A percentile compares a stretch with the other conserved stretches of the same genome.
phyloP scores from a whole-genome alignment of 805 yeast genomes.

The Ogataea methanolica region DNA sequence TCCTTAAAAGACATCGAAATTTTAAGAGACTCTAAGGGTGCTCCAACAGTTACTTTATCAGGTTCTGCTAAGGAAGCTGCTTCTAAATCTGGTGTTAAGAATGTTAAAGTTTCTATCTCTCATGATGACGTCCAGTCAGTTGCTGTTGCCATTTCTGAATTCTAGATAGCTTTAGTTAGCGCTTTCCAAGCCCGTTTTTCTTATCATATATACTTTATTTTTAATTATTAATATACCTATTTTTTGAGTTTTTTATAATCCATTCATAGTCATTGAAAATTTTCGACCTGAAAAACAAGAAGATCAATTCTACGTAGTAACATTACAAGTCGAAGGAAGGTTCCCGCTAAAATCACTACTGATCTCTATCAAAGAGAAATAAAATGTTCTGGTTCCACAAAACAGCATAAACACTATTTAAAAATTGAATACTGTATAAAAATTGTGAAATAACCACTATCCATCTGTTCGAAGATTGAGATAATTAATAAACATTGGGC shows the following conservation, averaged over 20 bases:
- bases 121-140: conserved; percentile 97
- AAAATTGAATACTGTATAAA: conserved; percentile 26
- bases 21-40: conserved; percentile 63
- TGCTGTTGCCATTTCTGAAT: conserved; percentile 84
- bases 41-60: conserved; percentile 71
- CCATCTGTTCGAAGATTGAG: conserved; percentile 28
- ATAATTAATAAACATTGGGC: conserved; percentile 24
- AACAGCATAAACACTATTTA: conserved; percentile 21
- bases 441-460: neutral
- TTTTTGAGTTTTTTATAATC: too few species aligned
- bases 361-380: neutral
- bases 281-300: too few species aligned
- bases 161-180: conserved; percentile 21
- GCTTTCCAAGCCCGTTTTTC: neutral
- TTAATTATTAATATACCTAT: neutral
- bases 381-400: conserved; percentile 33
- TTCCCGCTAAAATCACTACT: too few species aligned
- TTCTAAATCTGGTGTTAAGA: conserved; percentile 56
- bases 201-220: neutral
- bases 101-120: conserved; percentile 83
- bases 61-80: conserved; percentile 82
- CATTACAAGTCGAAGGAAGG: too few species aligned
- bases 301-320: too few species aligned
- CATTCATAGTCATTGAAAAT: too few species aligned
- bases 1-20: conserved; percentile 89